These are phyloP conservation scores for Metschnikowia kofuensis DNA, from an alignment of 805 yeast genomes.

Conservation along the genomic window DNA sequence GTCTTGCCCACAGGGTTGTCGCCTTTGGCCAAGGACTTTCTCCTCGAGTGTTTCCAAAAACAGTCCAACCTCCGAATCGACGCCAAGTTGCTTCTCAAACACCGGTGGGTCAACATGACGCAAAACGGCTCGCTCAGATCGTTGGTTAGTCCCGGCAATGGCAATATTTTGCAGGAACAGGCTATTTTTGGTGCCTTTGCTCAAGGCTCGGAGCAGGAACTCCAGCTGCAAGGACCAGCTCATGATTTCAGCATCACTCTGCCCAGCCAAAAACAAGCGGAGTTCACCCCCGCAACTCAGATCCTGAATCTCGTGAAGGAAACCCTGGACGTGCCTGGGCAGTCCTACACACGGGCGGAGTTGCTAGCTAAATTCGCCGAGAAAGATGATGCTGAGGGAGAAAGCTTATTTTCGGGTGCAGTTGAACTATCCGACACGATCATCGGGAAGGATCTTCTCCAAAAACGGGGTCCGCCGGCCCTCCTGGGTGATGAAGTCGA, in stretches of 20 bases:
- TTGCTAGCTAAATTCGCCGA: slow-evolving; percentile 33
- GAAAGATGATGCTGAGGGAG: neutral
- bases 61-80: slow-evolving; percentile 57
- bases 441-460: slow-evolving; percentile 1
- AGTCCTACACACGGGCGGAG: slow-evolving; percentile 22
- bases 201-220: neutral
- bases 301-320: slow-evolving; percentile 5
- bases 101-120: slow-evolving; percentile 52
- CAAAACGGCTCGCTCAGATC: neutral
- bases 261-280: neutral
- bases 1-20: slow-evolving; percentile 57
- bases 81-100: slow-evolving; percentile 54
- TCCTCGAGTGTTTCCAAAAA: slow-evolving; percentile 67
- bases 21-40: slow-evolving; percentile 49
- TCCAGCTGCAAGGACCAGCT: slow-evolving; percentile 1
- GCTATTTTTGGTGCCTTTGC: too few relatives aligned
- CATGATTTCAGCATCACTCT: neutral
- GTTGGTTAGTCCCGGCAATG: neutral
- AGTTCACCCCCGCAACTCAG: slow-evolving; percentile 7
- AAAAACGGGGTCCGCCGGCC: neutral
- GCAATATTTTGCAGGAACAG: too few relatives aligned
- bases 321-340: slow-evolving; percentile 1
- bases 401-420: neutral
- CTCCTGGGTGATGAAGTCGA: slow-evolving; percentile 15
- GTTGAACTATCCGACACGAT: neutral